These are phyloP conservation scores for Rhododendron henanense DNA, from an alignment of 148 eudicot species.

Conservation along the genomic window DNA sequence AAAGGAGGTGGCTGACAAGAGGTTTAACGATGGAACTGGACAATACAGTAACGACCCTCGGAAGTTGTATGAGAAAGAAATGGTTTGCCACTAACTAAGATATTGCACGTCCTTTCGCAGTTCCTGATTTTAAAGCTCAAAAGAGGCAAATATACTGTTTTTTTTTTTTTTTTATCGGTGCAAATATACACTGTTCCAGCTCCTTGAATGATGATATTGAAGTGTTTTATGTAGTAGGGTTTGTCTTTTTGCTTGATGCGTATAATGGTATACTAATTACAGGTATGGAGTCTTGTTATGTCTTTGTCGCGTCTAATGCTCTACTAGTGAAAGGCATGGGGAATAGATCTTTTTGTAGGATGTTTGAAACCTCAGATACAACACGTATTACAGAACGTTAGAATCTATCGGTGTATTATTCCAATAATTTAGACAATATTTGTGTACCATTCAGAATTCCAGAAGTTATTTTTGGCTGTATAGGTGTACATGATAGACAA, in stretches of 20 bases:
- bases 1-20: constrained; percentile 44
- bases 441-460: background rate
- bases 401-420: background rate
- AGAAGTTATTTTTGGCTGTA: background rate
- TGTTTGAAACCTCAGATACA: background rate
- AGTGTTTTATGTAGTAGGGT: background rate
- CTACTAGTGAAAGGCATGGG: background rate
- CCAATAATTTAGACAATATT: background rate
- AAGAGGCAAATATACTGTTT: background rate
- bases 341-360: background rate
- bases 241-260: background rate
- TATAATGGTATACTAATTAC: background rate
- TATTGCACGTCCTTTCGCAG: background rate
- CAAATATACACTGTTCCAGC: background rate
- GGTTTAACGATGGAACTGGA: constrained; percentile 34
- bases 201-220: background rate
- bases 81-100: constrained; percentile 10
- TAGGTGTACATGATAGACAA: background rate
- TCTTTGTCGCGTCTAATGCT: background rate
- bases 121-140: constrained; percentile 4
- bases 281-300: background rate
- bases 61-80: constrained; percentile 19
- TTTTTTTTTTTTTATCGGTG: background rate
- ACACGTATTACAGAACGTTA: background rate
- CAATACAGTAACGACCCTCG: constrained; percentile 14